Evolutionary conservation across 2,329 filamentous ascomycete species (phyloP), one percentile per base, ranked within the genome.

Genomic region (Fusarium mangiferae): DNA sequence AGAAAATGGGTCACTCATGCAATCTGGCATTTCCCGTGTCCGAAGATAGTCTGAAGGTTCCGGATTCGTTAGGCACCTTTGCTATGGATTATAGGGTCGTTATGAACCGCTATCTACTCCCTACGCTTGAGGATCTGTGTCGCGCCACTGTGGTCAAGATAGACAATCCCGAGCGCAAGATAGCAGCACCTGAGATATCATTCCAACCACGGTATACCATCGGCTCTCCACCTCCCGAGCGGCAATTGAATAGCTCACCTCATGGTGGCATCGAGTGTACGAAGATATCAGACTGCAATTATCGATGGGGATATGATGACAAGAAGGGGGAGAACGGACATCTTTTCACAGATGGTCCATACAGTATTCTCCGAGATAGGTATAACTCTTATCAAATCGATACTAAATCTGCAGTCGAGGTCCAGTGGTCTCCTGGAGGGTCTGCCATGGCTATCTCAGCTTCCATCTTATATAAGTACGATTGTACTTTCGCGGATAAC

Each of bases 111-210:
- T 42, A n/a, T 42, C 22, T 42, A 10, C 39, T 42, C 5, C 39
- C 39, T 15, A 15, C 39, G 6, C 22, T 42, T 15, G 39, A n/a
- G 5, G 39, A n/a, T n/a, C 39, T 42, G 4, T 42, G 39, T 8
- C 39, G 1, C 3, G 39, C 39, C 0, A 42, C 22, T 10, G 14
- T 42, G 22, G 39, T 42, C 5, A 42, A n/a, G 7, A 42, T 42
- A 1, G 6, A 42, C 7, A 13, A n/a, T 1, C 39, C 39, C 5
- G 39, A 42, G 5, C 39, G 39, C 0, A n/a, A 4, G 5, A 41
- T 41, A 9, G 22, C 39, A 13, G 39, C 4, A 6, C 39, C 39
- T 1, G 39, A 41, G 6, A 41, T 41, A 6, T 15, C 13, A 3
- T 41, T 41, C 5, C 7, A 10, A 1, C 39, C 39, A 0, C 4